These are phyloP conservation scores for Curvularia lunata DNA, from an alignment of 2,329 filamentous ascomycete genomes.

Conservation along the genomic window DNA sequence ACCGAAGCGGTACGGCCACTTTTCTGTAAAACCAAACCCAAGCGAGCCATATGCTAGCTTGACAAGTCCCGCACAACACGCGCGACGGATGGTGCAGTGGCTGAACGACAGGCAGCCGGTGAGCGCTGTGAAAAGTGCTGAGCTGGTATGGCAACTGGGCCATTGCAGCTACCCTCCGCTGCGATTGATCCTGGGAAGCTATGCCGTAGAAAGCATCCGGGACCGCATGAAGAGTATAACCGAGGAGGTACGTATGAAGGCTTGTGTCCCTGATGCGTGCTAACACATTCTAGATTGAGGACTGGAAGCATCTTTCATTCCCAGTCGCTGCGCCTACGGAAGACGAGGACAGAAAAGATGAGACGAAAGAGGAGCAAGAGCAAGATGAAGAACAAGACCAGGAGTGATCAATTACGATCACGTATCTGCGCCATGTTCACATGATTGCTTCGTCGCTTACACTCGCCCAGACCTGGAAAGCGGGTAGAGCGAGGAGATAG, in stretches of 20 bases:
- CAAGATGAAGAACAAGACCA: constrained; percentile 35
- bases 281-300: constrained; percentile 29
- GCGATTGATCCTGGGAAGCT: constrained; percentile 84
- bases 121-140: constrained; percentile 88
- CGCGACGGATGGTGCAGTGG: constrained; percentile 92
- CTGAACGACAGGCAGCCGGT: constrained; percentile 90
- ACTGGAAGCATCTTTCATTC: constrained; percentile 38
- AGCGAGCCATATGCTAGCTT: constrained; percentile 77
- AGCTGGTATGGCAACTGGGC: constrained; percentile 90
- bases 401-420: constrained; percentile 17
- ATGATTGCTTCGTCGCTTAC: no score
- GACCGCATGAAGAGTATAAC: constrained; percentile 89
- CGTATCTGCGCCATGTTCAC: neutral
- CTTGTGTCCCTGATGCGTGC: neutral
- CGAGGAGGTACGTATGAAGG: constrained; percentile 71
- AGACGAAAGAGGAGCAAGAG: constrained; percentile 28
- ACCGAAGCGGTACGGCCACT: constrained; percentile 87
- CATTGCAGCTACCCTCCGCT: constrained; percentile 95
- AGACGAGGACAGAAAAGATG: constrained; percentile 26
- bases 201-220: constrained; percentile 93
- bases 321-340: constrained; percentile 27
- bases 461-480: neutral
- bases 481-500: neutral
- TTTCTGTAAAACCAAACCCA: constrained; percentile 82
- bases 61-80: constrained; percentile 84